Evolutionary conservation across 257 asterid species (phyloP), one percentile per base, ranked within the genome.

Genomic region (Linderniella brevidens): DNA sequence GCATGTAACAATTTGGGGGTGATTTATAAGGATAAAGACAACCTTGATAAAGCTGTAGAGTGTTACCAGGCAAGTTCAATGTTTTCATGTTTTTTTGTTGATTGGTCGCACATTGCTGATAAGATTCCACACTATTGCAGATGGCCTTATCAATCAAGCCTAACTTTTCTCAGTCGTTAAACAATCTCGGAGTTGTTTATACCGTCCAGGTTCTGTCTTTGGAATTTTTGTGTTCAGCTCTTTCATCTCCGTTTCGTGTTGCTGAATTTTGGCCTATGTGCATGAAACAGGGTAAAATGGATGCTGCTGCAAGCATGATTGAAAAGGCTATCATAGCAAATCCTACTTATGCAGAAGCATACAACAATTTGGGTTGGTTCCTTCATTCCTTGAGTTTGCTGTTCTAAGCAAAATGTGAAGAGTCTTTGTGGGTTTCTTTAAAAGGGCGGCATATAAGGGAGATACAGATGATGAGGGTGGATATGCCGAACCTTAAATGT

Each of bases 321-420:
- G 93, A 90, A 73, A 90, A 86, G 70, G 96, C 99, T 61, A 90
- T 90, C 60, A 75, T 72, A 54, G 96, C 99, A 37, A 90, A 90
- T 62, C 99, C 99, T n/a, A 77, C 93, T 49, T 90, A 90, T 67
- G 99, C 99, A n/a, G 99, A 90, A 67, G 99, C 99, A 48, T 90
- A 90, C 55, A 90, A 90, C 58, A 90, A 90, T 65, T 66, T 90
- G 79, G 99, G 99, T 90, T 54, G 54, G 42, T 62, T 59, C 49
- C 32, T 25, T 25, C 32, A 25, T 25, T 25, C 48, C n/a, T 43
- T 43, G 48, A 8, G 11, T 43, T 43, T n/a, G 4, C 11, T 43
- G 5, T 41, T 13, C 43, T 39, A 3, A 39, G 15, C 43, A 39
- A 9, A 39, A 39, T 39, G 3, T 3, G 9, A 39, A 39, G 3